Percentiles rank a stretch among this genome's conserved stretches.
These are phyloP conservation scores for Rubus parviflorus DNA, from an alignment of 306 rosid species.

Conservation along the genomic window DNA sequence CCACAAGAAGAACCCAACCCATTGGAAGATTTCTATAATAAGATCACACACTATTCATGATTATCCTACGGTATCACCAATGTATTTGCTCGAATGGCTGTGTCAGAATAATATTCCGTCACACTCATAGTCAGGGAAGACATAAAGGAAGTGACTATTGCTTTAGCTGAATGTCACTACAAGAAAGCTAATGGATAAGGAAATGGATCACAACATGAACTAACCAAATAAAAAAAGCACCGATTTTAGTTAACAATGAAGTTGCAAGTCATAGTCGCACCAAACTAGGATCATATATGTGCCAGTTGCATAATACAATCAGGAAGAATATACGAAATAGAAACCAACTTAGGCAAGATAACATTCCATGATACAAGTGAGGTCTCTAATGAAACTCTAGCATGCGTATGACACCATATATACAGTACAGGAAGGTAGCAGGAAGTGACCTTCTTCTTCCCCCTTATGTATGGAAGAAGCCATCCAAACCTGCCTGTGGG, in stretches of 20 bases:
- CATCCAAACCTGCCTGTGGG: slow-evolving; percentile 81
- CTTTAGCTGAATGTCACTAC: not conserved
- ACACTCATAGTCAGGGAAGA: not conserved
- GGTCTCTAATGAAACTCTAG: slow-evolving; percentile 1
- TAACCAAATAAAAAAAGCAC: not conserved
- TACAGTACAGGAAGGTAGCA: slow-evolving; percentile 18
- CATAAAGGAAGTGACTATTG: not conserved
- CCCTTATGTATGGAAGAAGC: slow-evolving; percentile 92
- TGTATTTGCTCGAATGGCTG: not conserved
- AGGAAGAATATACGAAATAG: not conserved
- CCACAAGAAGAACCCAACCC: not conserved
- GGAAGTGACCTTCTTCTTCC: slow-evolving; percentile 81
- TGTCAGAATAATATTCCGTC: not conserved
- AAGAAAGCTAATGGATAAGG: not conserved
- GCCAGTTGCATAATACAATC: not conserved
- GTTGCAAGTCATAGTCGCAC: not conserved
- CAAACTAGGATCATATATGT: not conserved
- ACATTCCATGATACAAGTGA: not conserved
- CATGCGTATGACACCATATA: not conserved
- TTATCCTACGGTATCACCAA: not conserved
- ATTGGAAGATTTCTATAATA: not conserved
- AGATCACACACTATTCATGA: not conserved
- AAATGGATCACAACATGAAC: slow-evolving; percentile 4
- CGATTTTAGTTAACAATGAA: not conserved
- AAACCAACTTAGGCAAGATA: not conserved